Percentiles rank a stretch among this genome's conserved stretches.
Conservation (phyloP, 371 early-diverging fungal genomes). For the Mortierella sp. region DNA sequence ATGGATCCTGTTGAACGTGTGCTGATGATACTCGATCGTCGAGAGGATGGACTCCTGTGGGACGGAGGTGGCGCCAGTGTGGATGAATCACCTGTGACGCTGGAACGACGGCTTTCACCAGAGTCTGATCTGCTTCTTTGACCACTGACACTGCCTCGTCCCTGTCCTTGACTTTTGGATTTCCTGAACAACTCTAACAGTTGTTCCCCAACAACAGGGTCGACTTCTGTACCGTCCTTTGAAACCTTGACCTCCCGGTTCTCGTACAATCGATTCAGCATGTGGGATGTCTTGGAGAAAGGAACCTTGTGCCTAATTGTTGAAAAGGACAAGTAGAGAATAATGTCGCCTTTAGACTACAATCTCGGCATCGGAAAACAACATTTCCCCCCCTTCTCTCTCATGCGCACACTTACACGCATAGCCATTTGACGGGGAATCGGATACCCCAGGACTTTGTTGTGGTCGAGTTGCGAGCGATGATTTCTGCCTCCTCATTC, state of each 20-base stretch:
- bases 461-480: constrained; percentile 36
- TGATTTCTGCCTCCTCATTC: constrained; percentile 32
- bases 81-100: constrained; percentile 21
- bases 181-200: constrained; percentile 55
- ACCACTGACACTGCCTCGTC: constrained; percentile 23
- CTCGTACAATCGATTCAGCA: constrained; percentile 61
- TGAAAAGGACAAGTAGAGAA: too few species aligned
- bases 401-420: constrained; percentile 24
- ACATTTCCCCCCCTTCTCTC: too few species aligned
- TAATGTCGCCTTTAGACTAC: too few species aligned
- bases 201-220: constrained; percentile 57
- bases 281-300: constrained; percentile 57
- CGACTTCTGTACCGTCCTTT: constrained; percentile 67
- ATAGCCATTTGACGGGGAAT: constrained; percentile 44
- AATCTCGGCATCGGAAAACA: too few species aligned
- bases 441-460: constrained; percentile 52
- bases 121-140: constrained; percentile 24
- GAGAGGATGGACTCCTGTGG: constrained; percentile 26
- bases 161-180: constrained; percentile 3
- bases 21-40: constrained; percentile 44
- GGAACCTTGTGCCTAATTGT: constrained; percentile 57
- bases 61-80: constrained; percentile 11
- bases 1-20: constrained; percentile 31
- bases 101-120: constrained; percentile 39
- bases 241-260: constrained; percentile 63